Evolutionary conservation across 2,329 filamentous ascomycete genomes (phyloP).

Genomic region (Fusarium tanahbumbuense): DNA sequence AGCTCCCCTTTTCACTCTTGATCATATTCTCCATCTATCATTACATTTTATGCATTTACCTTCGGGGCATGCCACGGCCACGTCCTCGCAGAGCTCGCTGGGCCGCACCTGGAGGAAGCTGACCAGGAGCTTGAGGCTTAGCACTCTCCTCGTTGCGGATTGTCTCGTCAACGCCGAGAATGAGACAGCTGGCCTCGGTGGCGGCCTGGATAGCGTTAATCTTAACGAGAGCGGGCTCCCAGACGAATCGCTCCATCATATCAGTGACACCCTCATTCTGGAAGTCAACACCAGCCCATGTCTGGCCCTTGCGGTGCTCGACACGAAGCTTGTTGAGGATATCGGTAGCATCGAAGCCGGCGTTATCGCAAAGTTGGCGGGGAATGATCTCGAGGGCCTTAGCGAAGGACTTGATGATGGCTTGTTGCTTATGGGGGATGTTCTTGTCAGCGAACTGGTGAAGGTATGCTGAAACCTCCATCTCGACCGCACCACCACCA

Average conservation of each 20-base stretch:
- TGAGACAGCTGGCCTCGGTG: slow-evolving; percentile 94
- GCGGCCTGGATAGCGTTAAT: slow-evolving; percentile 97
- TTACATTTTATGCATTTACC: slow-evolving; percentile 59
- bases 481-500: slow-evolving; percentile 93
- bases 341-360: slow-evolving; percentile 97
- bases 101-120: slow-evolving; percentile 83
- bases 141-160: slow-evolving; percentile 97
- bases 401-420: slow-evolving; percentile 97
- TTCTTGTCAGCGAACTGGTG: slow-evolving; percentile 94
- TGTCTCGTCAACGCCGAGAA: slow-evolving; percentile 96
- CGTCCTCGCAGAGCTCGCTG: slow-evolving; percentile 87
- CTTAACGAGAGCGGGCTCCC: slow-evolving; percentile 97
- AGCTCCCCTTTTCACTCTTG: slow-evolving; percentile 32
- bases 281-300: slow-evolving; percentile 97
- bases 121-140: slow-evolving; percentile 81
- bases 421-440: slow-evolving; percentile 93
- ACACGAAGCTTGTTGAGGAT: slow-evolving; percentile 96
- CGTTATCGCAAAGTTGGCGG: slow-evolving; percentile 97
- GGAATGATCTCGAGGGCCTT: slow-evolving; percentile 98
- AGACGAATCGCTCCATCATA: slow-evolving; percentile 96
- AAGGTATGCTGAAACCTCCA: slow-evolving; percentile 95
- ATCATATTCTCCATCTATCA: slow-evolving; percentile 39
- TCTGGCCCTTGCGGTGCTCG: slow-evolving; percentile 92
- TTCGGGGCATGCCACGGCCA: slow-evolving; percentile 86
- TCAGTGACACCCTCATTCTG: slow-evolving; percentile 89